Base-by-base conservation (phyloP, 345 rosid species). In the Salix exigua region DNA sequence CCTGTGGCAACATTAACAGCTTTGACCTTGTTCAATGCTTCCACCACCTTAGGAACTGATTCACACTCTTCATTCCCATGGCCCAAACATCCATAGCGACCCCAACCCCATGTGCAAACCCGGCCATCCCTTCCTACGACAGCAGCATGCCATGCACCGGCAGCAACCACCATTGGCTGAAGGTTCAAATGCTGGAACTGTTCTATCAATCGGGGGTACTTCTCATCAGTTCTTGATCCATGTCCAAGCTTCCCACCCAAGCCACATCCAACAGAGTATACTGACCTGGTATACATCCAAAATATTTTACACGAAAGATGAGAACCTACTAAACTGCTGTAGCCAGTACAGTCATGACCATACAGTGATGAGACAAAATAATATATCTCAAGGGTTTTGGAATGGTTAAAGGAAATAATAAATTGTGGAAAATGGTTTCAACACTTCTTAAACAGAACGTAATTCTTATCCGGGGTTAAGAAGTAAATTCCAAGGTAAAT, bases 91-190 rank as follows among this genome's bases (percentile, higher is more conserved):
- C 99, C 99, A 78, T 88, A 87, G 58, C 93, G 96, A 0, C 98
- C 98, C 98, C 98, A 96, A 73, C 98, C 99, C 99, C 97, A 96
- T 2, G 98, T 96, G 86, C 95, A 96, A 67, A 96, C 96, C 76
- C 93, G 74, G 30, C 99, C 99, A 82, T 93, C 98, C 70, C 79
- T 86, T 67, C 99, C 99, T 12, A 96, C 89, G 60, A 89, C 98
- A 65, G 99, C 99, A 37, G 99, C 97, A 83, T 96, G 98, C 99
- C 99, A 96, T 71, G 94, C 91, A 73, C 98, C 99, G 14, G 99
- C 98, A 33, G 99, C 89, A 72, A 96, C 89, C 77, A 93, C 97
- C 79, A 84, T 73, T 6, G 99, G 99, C 72, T 96, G 93, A 78
- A 96, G 88, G 77, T 89, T 93, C 77, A 93, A 78, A 42, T 66